phyloP scores from a whole-genome alignment of 2,329 filamentous ascomycete genomes.

The Sporothrix dimorphospora region DNA sequence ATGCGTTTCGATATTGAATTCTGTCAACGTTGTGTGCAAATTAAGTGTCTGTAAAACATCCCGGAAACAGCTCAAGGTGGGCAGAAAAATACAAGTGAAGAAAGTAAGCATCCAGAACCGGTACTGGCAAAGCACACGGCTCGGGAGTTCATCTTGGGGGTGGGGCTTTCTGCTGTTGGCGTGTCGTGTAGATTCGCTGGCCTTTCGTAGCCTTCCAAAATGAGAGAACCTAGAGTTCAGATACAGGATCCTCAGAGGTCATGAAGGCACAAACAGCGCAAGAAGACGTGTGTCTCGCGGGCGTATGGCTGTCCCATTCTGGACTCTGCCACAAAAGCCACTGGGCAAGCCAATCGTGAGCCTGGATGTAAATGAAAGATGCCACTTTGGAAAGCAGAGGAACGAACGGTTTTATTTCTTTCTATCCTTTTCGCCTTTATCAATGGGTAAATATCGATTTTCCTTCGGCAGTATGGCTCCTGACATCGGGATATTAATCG shows the following conservation, averaged over 20 bases:
- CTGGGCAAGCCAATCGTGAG: not conserved
- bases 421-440: not conserved
- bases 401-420: not conserved
- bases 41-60: not conserved
- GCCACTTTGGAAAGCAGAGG: not conserved
- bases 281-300: not conserved
- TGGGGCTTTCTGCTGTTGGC: not conserved
- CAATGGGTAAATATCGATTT: constrained; percentile 9
- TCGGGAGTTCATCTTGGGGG: not conserved
- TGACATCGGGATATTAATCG: constrained; percentile 14
- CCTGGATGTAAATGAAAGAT: not conserved
- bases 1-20: not conserved
- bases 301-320: not conserved
- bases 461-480: constrained; percentile 14
- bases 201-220: not conserved
- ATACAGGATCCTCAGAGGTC: constrained; percentile 1
- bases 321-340: not conserved
- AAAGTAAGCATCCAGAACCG: not conserved
- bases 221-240: not conserved
- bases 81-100: not conserved
- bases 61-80: too few relatives aligned
- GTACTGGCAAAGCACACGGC: not conserved
- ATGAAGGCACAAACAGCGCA: not conserved
- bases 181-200: not conserved
- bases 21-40: not conserved